Evolutionary conservation across 2,329 filamentous ascomycete genomes (phyloP), one percentile per base, ranked within the genome.

Genomic region (Colletotrichum sp.): DNA sequence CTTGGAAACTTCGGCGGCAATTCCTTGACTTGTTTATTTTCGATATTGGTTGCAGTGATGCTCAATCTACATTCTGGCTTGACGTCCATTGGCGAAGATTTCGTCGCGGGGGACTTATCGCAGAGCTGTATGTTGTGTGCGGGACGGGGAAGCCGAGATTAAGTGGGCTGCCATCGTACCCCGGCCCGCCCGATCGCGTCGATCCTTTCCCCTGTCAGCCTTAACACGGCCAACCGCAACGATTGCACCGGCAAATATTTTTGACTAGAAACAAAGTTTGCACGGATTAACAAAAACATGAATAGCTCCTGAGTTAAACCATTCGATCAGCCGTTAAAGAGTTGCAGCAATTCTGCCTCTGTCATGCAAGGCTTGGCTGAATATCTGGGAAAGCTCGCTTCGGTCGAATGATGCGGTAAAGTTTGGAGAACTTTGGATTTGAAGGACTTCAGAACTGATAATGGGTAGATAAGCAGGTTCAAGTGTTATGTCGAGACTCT

Each of bases 381-480:
- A 21, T 24, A 52, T 21, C 43, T 21, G 0, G 9, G n/a, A 0
- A 52, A 52, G n/a, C 43, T 52, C 43, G 43, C 10, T 6, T 21
- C 43, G 12, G 3, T 10, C 18, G n/a, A 52, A 21, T 3, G n/a
- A 52, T 52, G 43, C 43, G 3, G n/a, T 3, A 52, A 21, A 0
- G 0, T 7, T 21, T 21, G 12, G 0, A 52, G n/a, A 48, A 48
- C 39, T n/a, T 3, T 24, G 43, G 12, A 13, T 52, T 52, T 13
- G 10, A 52, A 21, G n/a, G 10, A 24, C 43, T 21, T 2, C n/a
- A 52, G n/a, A 13, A 21, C 43, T 21, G 43, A 52, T 13, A 7
- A 21, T 2, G 6, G 1, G 1, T 1, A 52, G 43, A 52, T 7
- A 52, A 52, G 0, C n/a, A 52, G 10, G 3, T 21, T 12, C n/a